Evolutionary conservation across 2,329 filamentous ascomycete species (phyloP).

Genomic region (Stemphylium beticola): DNA sequence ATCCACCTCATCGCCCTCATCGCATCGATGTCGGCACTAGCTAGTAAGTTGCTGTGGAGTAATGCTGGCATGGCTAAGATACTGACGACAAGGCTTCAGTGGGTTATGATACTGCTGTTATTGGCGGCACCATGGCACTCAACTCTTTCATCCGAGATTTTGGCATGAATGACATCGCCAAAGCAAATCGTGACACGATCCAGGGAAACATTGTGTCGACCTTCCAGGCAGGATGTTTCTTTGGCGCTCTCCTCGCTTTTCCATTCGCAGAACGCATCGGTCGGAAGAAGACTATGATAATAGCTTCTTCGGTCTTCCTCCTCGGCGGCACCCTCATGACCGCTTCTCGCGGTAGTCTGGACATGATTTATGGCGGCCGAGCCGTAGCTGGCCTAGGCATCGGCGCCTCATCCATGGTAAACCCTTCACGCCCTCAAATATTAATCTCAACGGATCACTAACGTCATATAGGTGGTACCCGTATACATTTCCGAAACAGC

Average conservation of each 20-base stretch:
- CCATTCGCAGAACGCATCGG: conserved; percentile 58
- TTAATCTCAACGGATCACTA: neutral
- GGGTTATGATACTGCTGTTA: conserved; percentile 47
- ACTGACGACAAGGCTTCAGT: conserved; percentile 16
- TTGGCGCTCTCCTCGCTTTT: conserved; percentile 51
- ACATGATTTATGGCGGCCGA: conserved; percentile 47
- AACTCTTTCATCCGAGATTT: conserved; percentile 49
- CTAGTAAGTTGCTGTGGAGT: conserved; percentile 27
- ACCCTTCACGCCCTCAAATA: neutral
- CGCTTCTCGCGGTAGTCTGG: conserved; percentile 43
- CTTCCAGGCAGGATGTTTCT: conserved; percentile 49
- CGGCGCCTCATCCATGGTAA: conserved; percentile 45
- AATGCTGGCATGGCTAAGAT: neutral
- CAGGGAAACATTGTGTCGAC: conserved; percentile 50
- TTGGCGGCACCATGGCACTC: conserved; percentile 51
- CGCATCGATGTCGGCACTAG: conserved; percentile 48
- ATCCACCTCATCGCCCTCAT: conserved; percentile 44
- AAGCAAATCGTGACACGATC: conserved; percentile 43
- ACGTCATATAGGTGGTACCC: conserved; percentile 29
- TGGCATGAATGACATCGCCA: conserved; percentile 36
- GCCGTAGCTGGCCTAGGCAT: conserved; percentile 50
- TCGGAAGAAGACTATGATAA: conserved; percentile 57
- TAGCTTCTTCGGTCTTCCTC: conserved; percentile 54
- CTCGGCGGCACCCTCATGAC: conserved; percentile 51
- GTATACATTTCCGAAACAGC: conserved; percentile 52